These are phyloP conservation scores for Letharia lupina DNA, from an alignment of 495 filamentous ascomycete genomes.

Conservation along the genomic window DNA sequence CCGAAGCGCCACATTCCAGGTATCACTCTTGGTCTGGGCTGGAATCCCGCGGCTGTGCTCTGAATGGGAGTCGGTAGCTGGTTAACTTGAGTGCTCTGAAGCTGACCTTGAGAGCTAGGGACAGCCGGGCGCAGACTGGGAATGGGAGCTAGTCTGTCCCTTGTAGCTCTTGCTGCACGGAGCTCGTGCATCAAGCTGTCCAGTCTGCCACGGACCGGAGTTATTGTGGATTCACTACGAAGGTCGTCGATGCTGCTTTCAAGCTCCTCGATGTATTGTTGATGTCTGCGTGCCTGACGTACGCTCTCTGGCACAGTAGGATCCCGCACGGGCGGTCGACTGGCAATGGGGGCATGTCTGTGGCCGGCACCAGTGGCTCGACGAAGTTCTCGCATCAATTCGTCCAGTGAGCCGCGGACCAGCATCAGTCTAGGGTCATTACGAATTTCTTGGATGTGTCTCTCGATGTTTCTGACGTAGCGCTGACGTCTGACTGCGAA, in stretches of 20 bases:
- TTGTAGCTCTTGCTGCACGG: not conserved
- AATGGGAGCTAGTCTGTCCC: not conserved
- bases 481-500: not conserved
- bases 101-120: not conserved
- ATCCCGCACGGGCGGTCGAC: not conserved
- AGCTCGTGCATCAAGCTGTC: not conserved
- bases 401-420: not conserved
- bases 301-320: not conserved
- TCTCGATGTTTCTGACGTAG: not conserved
- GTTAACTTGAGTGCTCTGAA: not conserved
- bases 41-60: not conserved
- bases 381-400: not conserved
- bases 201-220: not conserved
- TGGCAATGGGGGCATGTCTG: not conserved
- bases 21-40: not conserved
- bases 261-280: not conserved
- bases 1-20: too few relatives aligned
- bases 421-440: not conserved
- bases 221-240: not conserved
- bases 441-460: not conserved
- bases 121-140: not conserved
- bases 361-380: not conserved
- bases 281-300: not conserved
- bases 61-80: not conserved
- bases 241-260: not conserved